These are phyloP conservation scores for Setaria viridis DNA, from an alignment of 202 grass and related monocot genomes.

Conservation along the genomic window DNA sequence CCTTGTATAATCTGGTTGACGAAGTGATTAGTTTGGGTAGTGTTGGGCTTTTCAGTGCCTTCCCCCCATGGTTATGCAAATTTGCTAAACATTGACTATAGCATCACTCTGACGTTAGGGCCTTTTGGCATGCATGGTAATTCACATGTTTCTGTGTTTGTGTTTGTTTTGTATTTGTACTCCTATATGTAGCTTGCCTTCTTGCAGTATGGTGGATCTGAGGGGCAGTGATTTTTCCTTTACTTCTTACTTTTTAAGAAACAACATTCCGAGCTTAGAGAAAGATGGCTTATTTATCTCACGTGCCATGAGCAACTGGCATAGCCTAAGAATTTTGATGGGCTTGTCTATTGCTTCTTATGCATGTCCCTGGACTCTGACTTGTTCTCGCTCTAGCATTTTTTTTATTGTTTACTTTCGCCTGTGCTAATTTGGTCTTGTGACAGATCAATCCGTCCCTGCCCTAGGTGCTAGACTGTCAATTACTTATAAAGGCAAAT, in stretches of 20 bases:
- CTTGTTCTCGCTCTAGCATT: neutral
- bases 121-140: neutral
- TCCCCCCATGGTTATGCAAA: neutral
- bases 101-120: neutral
- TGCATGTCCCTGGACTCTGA: neutral
- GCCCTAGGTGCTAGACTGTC: neutral
- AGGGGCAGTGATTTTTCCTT: neutral
- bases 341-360: neutral
- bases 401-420: neutral
- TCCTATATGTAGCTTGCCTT: neutral
- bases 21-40: neutral
- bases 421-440: neutral
- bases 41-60: neutral
- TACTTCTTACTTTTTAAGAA: neutral
- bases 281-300: neutral
- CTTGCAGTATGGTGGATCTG: neutral
- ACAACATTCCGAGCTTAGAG: neutral
- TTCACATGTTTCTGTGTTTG: neutral
- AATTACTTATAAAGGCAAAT: neutral
- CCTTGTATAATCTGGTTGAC: neutral
- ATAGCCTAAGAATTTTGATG: neutral
- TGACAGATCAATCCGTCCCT: neutral
- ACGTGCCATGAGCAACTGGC: neutral
- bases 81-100: neutral
- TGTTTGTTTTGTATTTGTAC: neutral